Conservation (phyloP, 306 rosid genomes). For the Hippophae rhamnoides region DNA sequence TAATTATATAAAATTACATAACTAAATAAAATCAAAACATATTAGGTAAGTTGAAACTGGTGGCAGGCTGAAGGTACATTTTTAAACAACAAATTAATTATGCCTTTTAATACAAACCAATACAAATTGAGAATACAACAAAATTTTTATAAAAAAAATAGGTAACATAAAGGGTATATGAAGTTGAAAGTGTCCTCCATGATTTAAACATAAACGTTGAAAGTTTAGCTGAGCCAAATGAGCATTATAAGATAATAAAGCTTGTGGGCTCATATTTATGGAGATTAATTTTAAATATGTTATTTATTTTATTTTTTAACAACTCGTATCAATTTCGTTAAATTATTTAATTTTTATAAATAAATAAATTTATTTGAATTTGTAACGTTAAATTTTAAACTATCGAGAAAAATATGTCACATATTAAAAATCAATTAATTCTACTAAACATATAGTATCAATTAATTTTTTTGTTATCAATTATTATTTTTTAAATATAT, state of each 20-base stretch:
- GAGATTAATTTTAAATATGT: not conserved
- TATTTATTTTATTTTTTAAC: too few relatives aligned
- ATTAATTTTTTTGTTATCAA: too few relatives aligned
- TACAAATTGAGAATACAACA: not conserved
- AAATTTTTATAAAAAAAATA: not conserved
- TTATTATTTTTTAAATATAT: too few relatives aligned
- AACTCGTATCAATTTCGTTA: too few relatives aligned
- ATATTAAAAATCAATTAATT: too few relatives aligned
- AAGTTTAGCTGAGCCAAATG: constrained; percentile 3
- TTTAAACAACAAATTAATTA: not conserved
- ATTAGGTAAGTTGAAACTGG: not conserved
- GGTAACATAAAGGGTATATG: not conserved
- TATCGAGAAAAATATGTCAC: too few relatives aligned
- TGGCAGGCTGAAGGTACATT: not conserved
- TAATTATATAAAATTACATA: too few relatives aligned
- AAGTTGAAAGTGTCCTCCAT: constrained; percentile 8
- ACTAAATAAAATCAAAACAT: not conserved
- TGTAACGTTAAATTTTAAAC: too few relatives aligned
- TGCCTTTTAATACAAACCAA: not conserved
- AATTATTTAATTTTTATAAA: too few relatives aligned
- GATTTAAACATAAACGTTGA: constrained; percentile 16
- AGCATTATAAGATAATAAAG: not conserved
- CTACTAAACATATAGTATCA: too few relatives aligned
- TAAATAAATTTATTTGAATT: too few relatives aligned
- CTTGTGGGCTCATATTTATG: constrained; percentile 4